These are phyloP conservation scores for Wickerhamomyces mucosus DNA, from an alignment of 805 yeast genomes.

Conservation along the genomic window DNA sequence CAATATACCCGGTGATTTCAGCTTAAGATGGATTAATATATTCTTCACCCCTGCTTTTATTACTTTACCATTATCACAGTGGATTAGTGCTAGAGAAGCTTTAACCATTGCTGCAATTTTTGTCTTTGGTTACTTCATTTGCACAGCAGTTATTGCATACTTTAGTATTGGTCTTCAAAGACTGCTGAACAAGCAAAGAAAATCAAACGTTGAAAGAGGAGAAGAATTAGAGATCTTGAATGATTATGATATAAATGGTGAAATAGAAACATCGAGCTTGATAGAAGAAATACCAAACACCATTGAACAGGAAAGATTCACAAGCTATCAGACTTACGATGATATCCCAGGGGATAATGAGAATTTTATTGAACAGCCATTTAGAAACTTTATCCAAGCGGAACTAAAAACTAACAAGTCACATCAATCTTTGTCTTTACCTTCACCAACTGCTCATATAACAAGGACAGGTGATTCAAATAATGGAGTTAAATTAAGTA, in stretches of 20 bases:
- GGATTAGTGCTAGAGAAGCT: constrained; percentile 58
- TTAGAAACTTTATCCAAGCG: no score
- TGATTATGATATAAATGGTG: constrained; percentile 5
- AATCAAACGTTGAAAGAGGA: constrained; percentile 17
- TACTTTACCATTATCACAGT: constrained; percentile 57
- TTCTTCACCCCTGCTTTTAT: constrained; percentile 75
- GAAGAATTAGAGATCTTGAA: constrained; percentile 19
- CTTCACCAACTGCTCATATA: constrained; percentile 12
- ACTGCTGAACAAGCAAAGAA: constrained; percentile 12
- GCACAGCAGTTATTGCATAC: constrained; percentile 41
- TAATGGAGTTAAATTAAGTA: constrained; percentile 3
- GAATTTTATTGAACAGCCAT: no score
- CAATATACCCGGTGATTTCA: constrained; percentile 59
- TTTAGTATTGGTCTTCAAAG: constrained; percentile 33
- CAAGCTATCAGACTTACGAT: no score
- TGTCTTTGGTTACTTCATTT: constrained; percentile 50
- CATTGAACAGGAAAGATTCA: no score
- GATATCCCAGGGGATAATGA: no score
- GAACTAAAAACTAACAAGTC: no score
- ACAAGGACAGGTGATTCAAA: constrained; percentile 10
- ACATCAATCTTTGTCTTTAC: no score
- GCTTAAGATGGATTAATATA: constrained; percentile 68
- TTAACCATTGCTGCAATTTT: constrained; percentile 68
- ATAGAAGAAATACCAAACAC: no score
- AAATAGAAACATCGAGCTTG: not conserved